A percentile compares a stretch with the other conserved stretches of the same genome.
Conservation (phyloP, 345 rosid species). For the Arabis alpina region DNA sequence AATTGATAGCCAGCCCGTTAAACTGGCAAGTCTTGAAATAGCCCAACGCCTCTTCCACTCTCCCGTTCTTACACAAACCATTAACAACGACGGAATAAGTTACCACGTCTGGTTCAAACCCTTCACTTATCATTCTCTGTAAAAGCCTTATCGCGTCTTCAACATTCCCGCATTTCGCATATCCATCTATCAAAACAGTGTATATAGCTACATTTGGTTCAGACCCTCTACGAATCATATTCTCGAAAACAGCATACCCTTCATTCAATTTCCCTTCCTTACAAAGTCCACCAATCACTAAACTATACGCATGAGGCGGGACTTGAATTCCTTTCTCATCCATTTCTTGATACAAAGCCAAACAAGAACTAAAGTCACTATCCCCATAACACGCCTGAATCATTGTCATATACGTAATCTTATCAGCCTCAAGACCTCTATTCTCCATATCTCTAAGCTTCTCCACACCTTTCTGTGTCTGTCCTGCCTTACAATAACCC, state of each 20-base stretch:
- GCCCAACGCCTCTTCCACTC: constrained; percentile 72
- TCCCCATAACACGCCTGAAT: constrained; percentile 80
- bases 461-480: constrained; percentile 65
- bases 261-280: constrained; percentile 71
- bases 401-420: constrained; percentile 81
- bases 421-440: constrained; percentile 67
- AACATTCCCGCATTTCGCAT: constrained; percentile 68
- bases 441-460: constrained; percentile 71
- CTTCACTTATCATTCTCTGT: constrained; percentile 74
- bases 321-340: constrained; percentile 72
- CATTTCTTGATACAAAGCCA: constrained; percentile 82
- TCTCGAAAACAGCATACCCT: constrained; percentile 69
- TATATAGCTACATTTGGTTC: constrained; percentile 77
- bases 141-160: constrained; percentile 73
- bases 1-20: constrained; percentile 63
- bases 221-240: constrained; percentile 62
- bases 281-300: constrained; percentile 88
- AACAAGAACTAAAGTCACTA: constrained; percentile 67
- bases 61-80: constrained; percentile 76
- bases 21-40: constrained; percentile 53
- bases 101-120: constrained; percentile 72
- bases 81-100: constrained; percentile 71
- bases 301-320: constrained; percentile 72
- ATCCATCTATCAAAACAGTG: constrained; percentile 77
- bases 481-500: constrained; percentile 78